phyloP scores from a whole-genome alignment of 306 rosid species.

The Casuarina cunninghamiana region DNA sequence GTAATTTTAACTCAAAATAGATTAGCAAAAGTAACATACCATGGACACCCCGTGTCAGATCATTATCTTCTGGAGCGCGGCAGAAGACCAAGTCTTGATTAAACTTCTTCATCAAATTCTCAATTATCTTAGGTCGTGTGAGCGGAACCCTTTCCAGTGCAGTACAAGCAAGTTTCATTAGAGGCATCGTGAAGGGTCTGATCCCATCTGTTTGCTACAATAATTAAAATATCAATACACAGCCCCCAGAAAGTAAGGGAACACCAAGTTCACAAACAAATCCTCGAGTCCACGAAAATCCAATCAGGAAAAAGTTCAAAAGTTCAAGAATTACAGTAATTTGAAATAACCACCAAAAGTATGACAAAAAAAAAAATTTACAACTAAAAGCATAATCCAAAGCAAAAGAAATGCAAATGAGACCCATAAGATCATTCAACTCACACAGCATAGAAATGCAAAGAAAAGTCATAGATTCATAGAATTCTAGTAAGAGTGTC shows the following conservation, averaged over 20 bases:
- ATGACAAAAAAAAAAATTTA: background rate
- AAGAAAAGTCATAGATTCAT: background rate
- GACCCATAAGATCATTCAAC: background rate
- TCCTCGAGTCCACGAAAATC: background rate
- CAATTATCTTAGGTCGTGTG: conserved; percentile 73
- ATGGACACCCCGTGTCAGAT: conserved; percentile 57
- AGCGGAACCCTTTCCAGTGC: conserved; percentile 92
- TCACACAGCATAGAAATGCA: background rate
- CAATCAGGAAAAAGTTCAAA: background rate
- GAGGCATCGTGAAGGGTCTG: conserved; percentile 97
- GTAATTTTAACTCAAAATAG: background rate
- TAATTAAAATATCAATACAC: conserved; percentile 23
- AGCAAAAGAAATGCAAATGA: background rate
- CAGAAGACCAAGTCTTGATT: conserved; percentile 86
- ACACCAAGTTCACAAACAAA: background rate
- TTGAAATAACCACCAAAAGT: background rate
- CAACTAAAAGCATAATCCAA: background rate
- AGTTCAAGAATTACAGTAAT: background rate
- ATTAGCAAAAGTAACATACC: conserved; percentile 43
- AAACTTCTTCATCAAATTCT: conserved; percentile 71
- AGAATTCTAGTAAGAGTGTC: background rate
- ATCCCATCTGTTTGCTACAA: conserved; percentile 83
- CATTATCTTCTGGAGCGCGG: conserved; percentile 73
- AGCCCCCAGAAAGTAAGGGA: conserved; percentile 8
- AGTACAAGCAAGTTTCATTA: conserved; percentile 91